Conservation (phyloP, 345 rosid genomes). For the Populus euphratica region DNA sequence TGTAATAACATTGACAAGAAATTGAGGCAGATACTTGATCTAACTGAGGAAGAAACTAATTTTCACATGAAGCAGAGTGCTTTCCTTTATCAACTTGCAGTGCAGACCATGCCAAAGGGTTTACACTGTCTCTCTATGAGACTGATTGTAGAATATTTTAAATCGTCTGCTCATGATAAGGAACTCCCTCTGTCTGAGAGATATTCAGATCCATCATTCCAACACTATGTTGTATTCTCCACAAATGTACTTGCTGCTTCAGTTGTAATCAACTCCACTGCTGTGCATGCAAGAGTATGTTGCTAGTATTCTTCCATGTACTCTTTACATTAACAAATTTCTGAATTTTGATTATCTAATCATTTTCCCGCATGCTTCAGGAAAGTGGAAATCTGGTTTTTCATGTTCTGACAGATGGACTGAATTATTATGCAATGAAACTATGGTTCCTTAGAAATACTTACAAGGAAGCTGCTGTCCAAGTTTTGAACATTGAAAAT, state of each 20-base stretch:
- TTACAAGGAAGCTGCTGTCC: conserved; percentile 22
- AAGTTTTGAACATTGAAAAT: conserved; percentile 26
- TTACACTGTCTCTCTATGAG: conserved; percentile 33
- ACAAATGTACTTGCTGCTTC: conserved; percentile 30
- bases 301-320: conserved; percentile 6
- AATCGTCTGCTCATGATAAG: conserved; percentile 33
- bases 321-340: conserved; percentile 3
- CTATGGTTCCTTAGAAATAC: conserved; percentile 24
- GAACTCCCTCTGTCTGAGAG: conserved; percentile 45
- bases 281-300: conserved; percentile 39
- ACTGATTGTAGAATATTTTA: conserved; percentile 31
- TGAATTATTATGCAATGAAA: conserved; percentile 32
- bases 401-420: conserved; percentile 32
- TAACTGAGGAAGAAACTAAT: conserved; percentile 87
- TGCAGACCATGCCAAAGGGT: conserved; percentile 35
- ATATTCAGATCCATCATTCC: conserved; percentile 33
- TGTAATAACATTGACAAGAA: conserved; percentile 91
- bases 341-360: conserved; percentile 17
- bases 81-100: conserved; percentile 46
- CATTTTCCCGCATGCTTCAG: conserved; percentile 48
- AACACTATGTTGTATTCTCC: conserved; percentile 27
- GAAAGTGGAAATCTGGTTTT: conserved; percentile 55
- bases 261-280: conserved; percentile 35
- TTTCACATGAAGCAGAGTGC: conserved; percentile 82
- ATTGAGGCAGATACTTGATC: conserved; percentile 81